Conservation (phyloP, 176 grass and related monocot genomes). For the Aechmea fasciata region DNA sequence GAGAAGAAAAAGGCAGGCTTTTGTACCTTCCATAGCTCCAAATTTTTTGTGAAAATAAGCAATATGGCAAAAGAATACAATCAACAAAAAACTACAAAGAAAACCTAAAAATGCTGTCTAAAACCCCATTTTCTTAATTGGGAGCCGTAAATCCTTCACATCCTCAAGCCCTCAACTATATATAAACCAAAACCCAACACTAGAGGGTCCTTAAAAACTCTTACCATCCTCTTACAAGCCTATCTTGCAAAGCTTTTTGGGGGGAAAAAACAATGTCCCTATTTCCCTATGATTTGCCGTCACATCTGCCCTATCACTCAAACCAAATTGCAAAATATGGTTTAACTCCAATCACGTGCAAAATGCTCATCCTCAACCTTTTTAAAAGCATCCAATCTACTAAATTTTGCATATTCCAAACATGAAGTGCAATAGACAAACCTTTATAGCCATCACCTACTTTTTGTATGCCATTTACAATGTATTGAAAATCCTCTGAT, state of each 20-base stretch:
- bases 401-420: not conserved
- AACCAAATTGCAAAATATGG: not conserved
- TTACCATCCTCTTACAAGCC: not conserved
- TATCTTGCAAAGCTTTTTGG: too few relatives aligned
- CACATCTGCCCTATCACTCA: not conserved
- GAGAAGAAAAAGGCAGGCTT: not conserved
- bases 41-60: too few relatives aligned
- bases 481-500: not conserved
- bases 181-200: not conserved
- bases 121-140: too few relatives aligned
- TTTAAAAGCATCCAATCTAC: not conserved
- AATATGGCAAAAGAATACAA: too few relatives aligned
- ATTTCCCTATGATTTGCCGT: not conserved
- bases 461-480: not conserved
- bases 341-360: not conserved
- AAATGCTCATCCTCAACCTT: not conserved
- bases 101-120: too few relatives aligned
- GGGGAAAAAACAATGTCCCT: too few relatives aligned
- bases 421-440: not conserved
- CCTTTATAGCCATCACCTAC: not conserved
- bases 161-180: too few relatives aligned
- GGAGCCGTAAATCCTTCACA: too few relatives aligned
- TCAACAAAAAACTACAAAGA: too few relatives aligned
- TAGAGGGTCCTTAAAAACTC: not conserved
- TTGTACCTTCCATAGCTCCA: not conserved